Evolutionary conservation across 495 filamentous ascomycete genomes (phyloP), one percentile per base, ranked within the genome.

Genomic region (Hyaloscypha finlandica): DNA sequence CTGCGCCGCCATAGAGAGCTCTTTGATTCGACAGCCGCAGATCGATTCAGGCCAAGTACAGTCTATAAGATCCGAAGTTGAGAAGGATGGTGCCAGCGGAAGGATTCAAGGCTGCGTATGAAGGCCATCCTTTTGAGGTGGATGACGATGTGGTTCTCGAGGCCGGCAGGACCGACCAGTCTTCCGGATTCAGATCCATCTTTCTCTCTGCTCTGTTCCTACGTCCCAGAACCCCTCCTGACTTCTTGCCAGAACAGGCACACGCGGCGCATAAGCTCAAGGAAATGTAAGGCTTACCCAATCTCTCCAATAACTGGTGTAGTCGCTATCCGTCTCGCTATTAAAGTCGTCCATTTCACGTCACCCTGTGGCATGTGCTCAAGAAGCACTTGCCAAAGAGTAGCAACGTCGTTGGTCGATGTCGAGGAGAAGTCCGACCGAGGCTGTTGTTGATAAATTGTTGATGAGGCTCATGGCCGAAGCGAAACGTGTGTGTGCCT

Each of bases 251-350:
- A 32, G 3, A 48, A 37, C 54, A 54, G n/a, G n/a, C 16, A 33
- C 29, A 30, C 42, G 31, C 39, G 58, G 65, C 65, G 67, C 65
- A 62, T 48, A 48, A 61, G 53, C 57, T 57, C 19, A 67, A 62
- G 63, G 64, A 67, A 71, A 67, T 33, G n/a, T 32, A 37, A 58
- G 35, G 89, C 92, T 78, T 83, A 97, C 94, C 95, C 95, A 99
- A 80, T 99, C 95, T 78, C 95, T 84, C 95, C 95, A 99, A 81
- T 99, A 99, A 79, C 92, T 97, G 37, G 95, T 97, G 77, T 98
- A 99, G 77, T 98, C 96, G 79, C 94, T 97, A 76, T 99, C 95
- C 16, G 96, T 96, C 77, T 99, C 95, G 73, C 93, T 97, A 68
- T 90, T 94, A 77, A 94, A 98, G 77, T 97, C 95, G 75, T 98